phyloP scores from a whole-genome alignment of 345 rosid genomes.

The Syzygium aromaticum region DNA sequence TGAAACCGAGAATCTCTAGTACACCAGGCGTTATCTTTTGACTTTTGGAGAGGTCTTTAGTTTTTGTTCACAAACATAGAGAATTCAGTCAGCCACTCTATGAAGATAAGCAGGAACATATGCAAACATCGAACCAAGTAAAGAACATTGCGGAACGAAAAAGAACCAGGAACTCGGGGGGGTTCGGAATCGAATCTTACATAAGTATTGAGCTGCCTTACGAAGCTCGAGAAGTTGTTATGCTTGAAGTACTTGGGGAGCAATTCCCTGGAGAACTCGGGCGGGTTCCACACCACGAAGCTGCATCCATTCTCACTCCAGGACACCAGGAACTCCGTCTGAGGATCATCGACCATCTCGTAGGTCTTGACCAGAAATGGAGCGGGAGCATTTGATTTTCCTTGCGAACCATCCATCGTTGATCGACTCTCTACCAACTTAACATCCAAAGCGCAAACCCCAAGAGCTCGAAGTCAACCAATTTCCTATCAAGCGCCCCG shows the following conservation, averaged over 20 bases:
- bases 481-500: background rate
- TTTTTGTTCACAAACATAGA: background rate
- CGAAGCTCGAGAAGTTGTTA: slow-evolving; percentile 23
- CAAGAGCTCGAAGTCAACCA: background rate
- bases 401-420: background rate
- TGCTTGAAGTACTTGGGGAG: slow-evolving; percentile 25
- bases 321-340: slow-evolving; percentile 9
- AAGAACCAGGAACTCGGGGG: background rate
- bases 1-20: background rate
- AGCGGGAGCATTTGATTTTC: slow-evolving; percentile 7
- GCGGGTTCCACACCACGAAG: slow-evolving; percentile 15
- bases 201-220: slow-evolving; percentile 18
- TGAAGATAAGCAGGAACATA: background rate
- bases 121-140: background rate
- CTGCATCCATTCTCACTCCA: slow-evolving; percentile 12
- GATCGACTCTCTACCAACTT: background rate
- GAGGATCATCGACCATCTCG: slow-evolving; percentile 20
- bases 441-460: background rate
- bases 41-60: background rate
- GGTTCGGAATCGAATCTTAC: background rate
- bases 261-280: slow-evolving; percentile 8
- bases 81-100: background rate
- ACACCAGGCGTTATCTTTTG: background rate
- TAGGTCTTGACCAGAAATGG: slow-evolving; percentile 18
- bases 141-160: background rate